Base-by-base conservation (phyloP, 768 basidiomycete species). In the Scleroderma bovista region DNA sequence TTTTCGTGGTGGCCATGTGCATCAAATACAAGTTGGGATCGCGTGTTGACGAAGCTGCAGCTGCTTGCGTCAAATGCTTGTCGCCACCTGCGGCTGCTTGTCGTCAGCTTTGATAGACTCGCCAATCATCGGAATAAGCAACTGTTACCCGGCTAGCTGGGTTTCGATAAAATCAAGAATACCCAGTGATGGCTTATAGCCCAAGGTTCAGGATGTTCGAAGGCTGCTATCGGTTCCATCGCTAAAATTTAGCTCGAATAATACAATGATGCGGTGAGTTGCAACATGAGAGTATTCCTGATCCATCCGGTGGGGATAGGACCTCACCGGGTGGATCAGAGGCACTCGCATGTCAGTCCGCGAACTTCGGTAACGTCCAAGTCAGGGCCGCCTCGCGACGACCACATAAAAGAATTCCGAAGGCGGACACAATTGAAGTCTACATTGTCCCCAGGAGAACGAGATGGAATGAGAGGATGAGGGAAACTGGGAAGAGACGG, bases 261-360 rank as follows among this genome's bases (percentile, higher is more conserved):
- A 44, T 44, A 9, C 26, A 29, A n/a, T 7, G 6, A 15, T 4
- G 13, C 23, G 23, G 50, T n/a, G 23, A 19, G 75, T 82, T 54
- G 59, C 86, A 84, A 89, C 86, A 89, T 88, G 46, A 77, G 72
- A 88, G 64, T 37, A 79, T 44, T 70, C 90, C 88, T 0, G 88
- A 88, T 33, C 44, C 44, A 33, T 17, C 44, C 16, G 44, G 10
- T 19, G 29, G 32, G 44, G 44, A 11, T 12, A 33, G 44, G 44
- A 44, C 44, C 44, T 44, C 44, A 44, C 17, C 44, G 44, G 44
- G 44, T 44, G 44, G 44, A 44, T 44, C 44, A 44, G 44, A 44
- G 31, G 22, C 44, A 20, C 32, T 15, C 44, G 15, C 16, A 23
- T 41, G 40, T 19, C 44, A 11, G n/a, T n/a, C n/a, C n/a, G n/a